Percentiles rank a stretch among this genome's conserved stretches.
phyloP scores from a whole-genome alignment of 1,284 basidiomycete genomes.

The Xanthoconium separans region DNA sequence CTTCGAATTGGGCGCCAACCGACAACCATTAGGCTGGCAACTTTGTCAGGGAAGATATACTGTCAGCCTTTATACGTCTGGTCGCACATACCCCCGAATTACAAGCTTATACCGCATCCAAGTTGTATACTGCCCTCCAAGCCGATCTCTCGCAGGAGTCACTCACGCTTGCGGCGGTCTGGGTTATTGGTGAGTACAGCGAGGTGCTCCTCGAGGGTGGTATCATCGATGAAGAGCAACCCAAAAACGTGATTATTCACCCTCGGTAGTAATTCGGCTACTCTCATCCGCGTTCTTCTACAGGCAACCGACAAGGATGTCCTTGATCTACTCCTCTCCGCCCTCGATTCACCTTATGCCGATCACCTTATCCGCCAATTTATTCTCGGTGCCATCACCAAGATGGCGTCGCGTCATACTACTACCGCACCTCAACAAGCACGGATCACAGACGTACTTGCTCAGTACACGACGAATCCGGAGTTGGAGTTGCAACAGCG shows the following conservation, averaged over 20 bases:
- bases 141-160: conserved; percentile 96
- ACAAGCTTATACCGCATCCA: conserved; percentile 94
- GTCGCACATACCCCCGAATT: conserved; percentile 97
- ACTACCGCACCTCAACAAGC: conserved; percentile 70
- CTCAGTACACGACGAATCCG: conserved; percentile 77
- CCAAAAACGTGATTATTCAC: conserved; percentile 56
- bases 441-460: conserved; percentile 75
- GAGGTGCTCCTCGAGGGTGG: conserved; percentile 89
- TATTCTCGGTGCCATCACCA: conserved; percentile 87
- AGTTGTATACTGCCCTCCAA: conserved; percentile 86
- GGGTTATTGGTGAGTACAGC: conserved; percentile 97
- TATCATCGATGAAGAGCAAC: conserved; percentile 84
- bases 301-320: conserved; percentile 82
- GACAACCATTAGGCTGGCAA: conserved; percentile 79
- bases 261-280: not conserved
- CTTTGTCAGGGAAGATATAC: conserved; percentile 95
- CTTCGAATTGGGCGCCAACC: not conserved
- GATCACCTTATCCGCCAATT: conserved; percentile 93
- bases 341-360: conserved; percentile 92
- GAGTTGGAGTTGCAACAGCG: conserved; percentile 97
- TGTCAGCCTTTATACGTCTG: conserved; percentile 93
- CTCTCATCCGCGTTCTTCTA: conserved; percentile 2
- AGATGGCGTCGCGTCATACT: conserved; percentile 80
- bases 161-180: conserved; percentile 89
- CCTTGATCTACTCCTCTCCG: conserved; percentile 83